Evolutionary conservation across 352 stramenopile species (phyloP), one percentile per base, ranked within the genome.

Genomic region (Globisporangium megalacanthum): DNA sequence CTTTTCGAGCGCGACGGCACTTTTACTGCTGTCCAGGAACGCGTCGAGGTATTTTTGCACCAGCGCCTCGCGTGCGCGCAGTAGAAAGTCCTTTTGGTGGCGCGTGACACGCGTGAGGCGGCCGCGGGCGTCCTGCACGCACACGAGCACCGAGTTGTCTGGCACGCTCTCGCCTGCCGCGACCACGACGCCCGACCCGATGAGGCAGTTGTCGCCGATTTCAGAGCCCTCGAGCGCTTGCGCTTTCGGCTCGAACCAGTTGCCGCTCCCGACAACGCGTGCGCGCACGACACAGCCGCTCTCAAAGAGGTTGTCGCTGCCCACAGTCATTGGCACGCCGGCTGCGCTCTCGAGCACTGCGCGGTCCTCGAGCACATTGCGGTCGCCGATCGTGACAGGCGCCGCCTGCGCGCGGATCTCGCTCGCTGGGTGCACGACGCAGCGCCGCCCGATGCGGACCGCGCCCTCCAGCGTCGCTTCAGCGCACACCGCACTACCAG

Each of bases 161-260:
- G 77, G 67, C 10, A 95, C 58, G 53, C 60, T 57, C 57, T 92
- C 83, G 54, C 72, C 60, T n/a, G 61, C 66, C 19, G 68, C 72
- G 60, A 95, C 73, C 25, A 92, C 71, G 60, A 95, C 81, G 63
- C 83, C 77, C 49, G 78, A 88, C 58, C 85, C 85, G 44, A 95
- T 87, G 55, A 93, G 52, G 61, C 85, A 95, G 61, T 91, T 84
- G 62, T 76, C 80, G 36, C 85, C 85, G 53, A 95, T 80, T 41
- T 86, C 68, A 2, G 81, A 88, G 48, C 83, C 81, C 1, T 52
- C 60, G 8, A 66, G 65, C 2, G 71, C 69, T 52, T 69, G 39
- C 8, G 75, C 69, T 53, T 89, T 88, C n/a, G 85, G 69, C 56
- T 95, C 85, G 33, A 95, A 89, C 67, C 72, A 83, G 65, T 92